Evolutionary conservation across 495 filamentous ascomycete genomes (phyloP).

Genomic region (Tuber indicum): DNA sequence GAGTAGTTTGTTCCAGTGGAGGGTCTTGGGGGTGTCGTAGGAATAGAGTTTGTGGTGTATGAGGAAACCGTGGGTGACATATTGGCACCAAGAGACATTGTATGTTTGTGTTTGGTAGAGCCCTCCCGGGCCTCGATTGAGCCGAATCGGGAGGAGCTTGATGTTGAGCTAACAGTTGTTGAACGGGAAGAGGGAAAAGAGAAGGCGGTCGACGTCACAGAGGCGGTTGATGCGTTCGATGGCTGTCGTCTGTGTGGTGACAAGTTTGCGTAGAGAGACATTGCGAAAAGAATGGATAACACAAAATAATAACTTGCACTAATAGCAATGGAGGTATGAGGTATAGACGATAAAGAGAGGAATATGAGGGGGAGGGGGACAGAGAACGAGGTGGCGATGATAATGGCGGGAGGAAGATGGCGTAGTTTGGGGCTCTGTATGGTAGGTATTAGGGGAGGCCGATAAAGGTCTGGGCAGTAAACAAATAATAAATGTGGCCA

Average conservation of each 20-base stretch:
- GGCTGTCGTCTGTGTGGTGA: constrained; percentile 40
- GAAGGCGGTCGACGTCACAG: constrained; percentile 31
- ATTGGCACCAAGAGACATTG: constrained; percentile 27
- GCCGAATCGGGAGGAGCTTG: constrained; percentile 37
- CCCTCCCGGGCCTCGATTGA: constrained; percentile 22
- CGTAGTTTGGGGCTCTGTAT: neutral
- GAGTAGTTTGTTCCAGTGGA: constrained; percentile 18
- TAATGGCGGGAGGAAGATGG: constrained; percentile 5
- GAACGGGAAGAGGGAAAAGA: constrained; percentile 42
- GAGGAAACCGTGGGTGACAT: constrained; percentile 25
- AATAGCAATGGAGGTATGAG: constrained; percentile 8
- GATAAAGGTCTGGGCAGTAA: neutral
- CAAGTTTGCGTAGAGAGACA: constrained; percentile 38
- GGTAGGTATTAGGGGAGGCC: neutral
- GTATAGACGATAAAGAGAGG: constrained; percentile 10
- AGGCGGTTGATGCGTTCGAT: constrained; percentile 40
- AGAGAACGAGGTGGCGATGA: constrained; percentile 3
- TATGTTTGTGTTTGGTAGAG: constrained; percentile 32
- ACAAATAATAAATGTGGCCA: neutral
- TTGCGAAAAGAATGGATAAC: constrained; percentile 18
- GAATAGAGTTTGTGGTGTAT: constrained; percentile 33
- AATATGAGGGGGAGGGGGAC: constrained; percentile 4
- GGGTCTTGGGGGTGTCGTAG: constrained; percentile 30
- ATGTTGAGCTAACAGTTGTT: constrained; percentile 39
- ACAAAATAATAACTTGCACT: neutral